phyloP scores from a whole-genome alignment of 352 stramenopile genomes.

The Globisporangium cylindrosporum region DNA sequence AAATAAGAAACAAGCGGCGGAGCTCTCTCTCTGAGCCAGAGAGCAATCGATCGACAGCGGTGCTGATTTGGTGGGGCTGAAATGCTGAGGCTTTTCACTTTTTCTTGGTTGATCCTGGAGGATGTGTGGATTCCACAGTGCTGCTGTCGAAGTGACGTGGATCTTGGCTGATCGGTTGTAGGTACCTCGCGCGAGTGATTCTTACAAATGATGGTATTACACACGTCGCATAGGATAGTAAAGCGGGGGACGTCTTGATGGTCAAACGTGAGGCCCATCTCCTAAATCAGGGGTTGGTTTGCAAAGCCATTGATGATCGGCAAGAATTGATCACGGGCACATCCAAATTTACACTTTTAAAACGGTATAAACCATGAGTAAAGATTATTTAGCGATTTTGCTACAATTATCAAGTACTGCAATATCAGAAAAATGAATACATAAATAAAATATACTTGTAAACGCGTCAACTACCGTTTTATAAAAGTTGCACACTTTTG shows the following conservation, averaged over 20 bases:
- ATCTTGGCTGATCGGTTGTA: constrained; percentile 4
- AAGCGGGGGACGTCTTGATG: not conserved
- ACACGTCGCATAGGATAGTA: not conserved
- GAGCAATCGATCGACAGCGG: too few species aligned
- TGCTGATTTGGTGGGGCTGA: not conserved
- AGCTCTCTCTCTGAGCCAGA: not conserved
- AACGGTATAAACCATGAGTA: not conserved
- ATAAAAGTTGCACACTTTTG: not conserved
- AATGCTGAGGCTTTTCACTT: not conserved
- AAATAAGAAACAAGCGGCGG: not conserved
- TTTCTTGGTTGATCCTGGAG: not conserved
- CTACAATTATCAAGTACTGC: not conserved
- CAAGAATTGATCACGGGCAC: not conserved
- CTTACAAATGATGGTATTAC: not conserved
- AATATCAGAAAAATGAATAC: not conserved
- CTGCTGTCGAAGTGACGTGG: not conserved
- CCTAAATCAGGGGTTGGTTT: not conserved
- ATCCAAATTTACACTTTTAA: not conserved
- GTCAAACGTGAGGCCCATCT: not conserved
- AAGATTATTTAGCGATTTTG: not conserved
- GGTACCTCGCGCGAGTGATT: not conserved
- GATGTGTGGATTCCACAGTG: constrained; percentile 1
- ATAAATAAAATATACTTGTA: not conserved
- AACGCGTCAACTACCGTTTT: not conserved
- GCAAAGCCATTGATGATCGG: not conserved